Evolutionary conservation across 306 rosid species (phyloP).

Genomic region (Nissolia schottii): DNA sequence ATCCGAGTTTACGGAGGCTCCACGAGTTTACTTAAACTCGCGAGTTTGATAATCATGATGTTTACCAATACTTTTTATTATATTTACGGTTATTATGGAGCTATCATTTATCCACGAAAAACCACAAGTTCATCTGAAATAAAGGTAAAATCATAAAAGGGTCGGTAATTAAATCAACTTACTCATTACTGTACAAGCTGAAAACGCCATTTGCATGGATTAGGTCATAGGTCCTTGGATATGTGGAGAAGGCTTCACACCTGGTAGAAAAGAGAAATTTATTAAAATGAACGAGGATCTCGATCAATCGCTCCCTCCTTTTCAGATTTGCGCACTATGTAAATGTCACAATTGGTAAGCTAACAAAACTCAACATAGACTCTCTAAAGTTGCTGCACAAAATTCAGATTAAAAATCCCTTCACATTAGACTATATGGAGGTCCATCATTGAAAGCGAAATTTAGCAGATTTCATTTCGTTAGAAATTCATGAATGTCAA

Average conservation of each 20-base stretch:
- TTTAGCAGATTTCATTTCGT: not conserved
- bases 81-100: not conserved
- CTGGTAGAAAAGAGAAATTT: conserved; percentile 33
- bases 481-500: not conserved
- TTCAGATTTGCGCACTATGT: not conserved
- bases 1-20: no score
- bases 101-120: not conserved
- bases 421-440: not conserved
- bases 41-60: no score
- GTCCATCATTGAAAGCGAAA: not conserved
- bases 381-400: not conserved
- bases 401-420: not conserved
- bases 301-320: not conserved
- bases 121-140: not conserved
- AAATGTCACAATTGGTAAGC: not conserved
- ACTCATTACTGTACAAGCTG: conserved; percentile 71
- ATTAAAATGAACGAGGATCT: not conserved
- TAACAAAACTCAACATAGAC: not conserved
- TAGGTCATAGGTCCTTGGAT: conserved; percentile 89
- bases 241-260: conserved; percentile 88
- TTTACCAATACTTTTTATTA: no score
- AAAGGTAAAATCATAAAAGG: not conserved
- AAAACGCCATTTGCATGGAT: conserved; percentile 77
- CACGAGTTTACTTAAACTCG: no score
- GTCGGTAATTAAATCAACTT: conserved; percentile 1